Evolutionary conservation across 495 filamentous ascomycete genomes (phyloP), one percentile per base, ranked within the genome.

Genomic region (Paragyromitra xinjiangensis): DNA sequence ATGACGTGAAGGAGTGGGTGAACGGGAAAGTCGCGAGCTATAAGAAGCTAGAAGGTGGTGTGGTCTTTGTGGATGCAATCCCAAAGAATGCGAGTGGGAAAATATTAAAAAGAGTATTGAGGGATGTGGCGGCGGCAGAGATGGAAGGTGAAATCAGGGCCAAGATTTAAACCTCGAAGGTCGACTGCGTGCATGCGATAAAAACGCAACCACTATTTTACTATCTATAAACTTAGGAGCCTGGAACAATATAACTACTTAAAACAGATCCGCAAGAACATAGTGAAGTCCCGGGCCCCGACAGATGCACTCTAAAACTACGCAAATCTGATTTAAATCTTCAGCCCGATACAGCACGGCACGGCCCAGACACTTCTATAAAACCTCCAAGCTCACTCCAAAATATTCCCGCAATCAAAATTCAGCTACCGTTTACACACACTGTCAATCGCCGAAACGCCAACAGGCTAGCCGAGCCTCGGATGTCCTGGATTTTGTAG

Each of bases 41-140:
- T 79, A 93, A 93, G 83, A 84, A 86, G 73, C 84, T 92, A 66
- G 88, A 88, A n/a, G 88, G 88, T 8, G 90, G 90, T 11, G 87
- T 92, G 1, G 81, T 86, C 6, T 92, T 92, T 81, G 74, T 89
- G 26, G 87, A 90, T 50, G 81, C 81, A 5, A 89, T 93, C 55
- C 91, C 91, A 0, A 90, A 90, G 83, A 91, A 88, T 78, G 85
- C 89, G 5, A 87, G 85, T 6, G 90, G 90, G 24, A 92, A 92
- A 84, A 88, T 90, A 67, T 71, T 89, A 76, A 84, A 88, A 55
- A 85, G 84, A 61, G 83, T 83, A 24, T 78, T 90, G 76, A 85
- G 87, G 61, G 88, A 87, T 56, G 81, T 74, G 69, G 83, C 82
- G 45, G 79, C 74, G 69, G 78, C 34, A 14, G 77, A 69, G 50